Base-by-base conservation (phyloP, 1,284 basidiomycete genomes). In the Waitea zeae region DNA sequence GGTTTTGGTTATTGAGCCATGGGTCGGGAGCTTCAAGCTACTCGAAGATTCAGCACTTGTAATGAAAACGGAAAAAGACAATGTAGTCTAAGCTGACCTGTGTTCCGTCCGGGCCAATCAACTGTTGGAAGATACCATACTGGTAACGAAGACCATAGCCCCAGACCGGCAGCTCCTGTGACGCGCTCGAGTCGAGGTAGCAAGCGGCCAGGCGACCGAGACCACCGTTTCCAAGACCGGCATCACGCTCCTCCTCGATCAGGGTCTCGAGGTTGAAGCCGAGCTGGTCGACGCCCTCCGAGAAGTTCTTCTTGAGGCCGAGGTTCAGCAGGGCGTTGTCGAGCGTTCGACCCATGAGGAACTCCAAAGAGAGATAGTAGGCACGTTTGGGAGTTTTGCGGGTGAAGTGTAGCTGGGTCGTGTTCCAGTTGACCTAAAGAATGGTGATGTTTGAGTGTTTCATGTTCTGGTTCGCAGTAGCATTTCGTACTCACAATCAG, bases 51-150 rank as follows among this genome's bases (percentile, higher is more conserved):
- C 89, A 83, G 32, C 45, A 39, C 29, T 38, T 42, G 26, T 41
- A 39, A 11, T 44, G 37, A 4, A 30, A 33, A 13, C 41, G 40
- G 6, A 28, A 30, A 18, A 30, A 30, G 15, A 30, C n/a, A n/a
- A n/a, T n/a, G n/a, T n/a, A n/a, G n/a, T n/a, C n/a, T n/a, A n/a
- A n/a, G n/a, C 45, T n/a, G n/a, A n/a, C n/a, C n/a, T 62, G 58
- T 34, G 78, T 70, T 14, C 87, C 86, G 38, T 84, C 78, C 7
- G 83, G 72, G 9, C 71, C 70, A 49, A 87, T 86, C 37, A 89
- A 68, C 58, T 95, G 90, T 56, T 89, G 82, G 70, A 95, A 95
- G 56, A 95, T 90, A 46, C 87, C 87, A 45, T 89, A 90, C 50
- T 83, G 77, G 65, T 89, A 86, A 36, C 84, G 62, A 37, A 90